Conservation (phyloP, 164 flowering plant species). For the Tinospora cordifolia region DNA sequence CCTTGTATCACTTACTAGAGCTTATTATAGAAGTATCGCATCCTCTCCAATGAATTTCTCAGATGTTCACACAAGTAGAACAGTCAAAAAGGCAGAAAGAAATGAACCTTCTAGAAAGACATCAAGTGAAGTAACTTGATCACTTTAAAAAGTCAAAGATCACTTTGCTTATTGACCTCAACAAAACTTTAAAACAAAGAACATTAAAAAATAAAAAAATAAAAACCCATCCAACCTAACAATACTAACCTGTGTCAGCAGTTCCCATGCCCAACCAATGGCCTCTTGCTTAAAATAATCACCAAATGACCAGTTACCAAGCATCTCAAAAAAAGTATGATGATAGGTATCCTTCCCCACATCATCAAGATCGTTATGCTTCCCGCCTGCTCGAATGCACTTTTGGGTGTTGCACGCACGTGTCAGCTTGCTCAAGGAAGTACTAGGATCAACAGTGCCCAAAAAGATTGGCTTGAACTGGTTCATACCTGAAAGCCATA, state of each 20-base stretch:
- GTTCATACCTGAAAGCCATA: conserved; percentile 73
- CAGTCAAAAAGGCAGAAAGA: too few species aligned
- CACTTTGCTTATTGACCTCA: too few species aligned
- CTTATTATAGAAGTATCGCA: too few species aligned
- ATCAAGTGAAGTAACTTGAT: too few species aligned
- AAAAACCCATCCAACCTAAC: neutral
- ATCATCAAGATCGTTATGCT: conserved; percentile 97
- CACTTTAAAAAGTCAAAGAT: too few species aligned
- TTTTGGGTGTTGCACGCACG: conserved; percentile 96
- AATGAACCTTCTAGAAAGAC: too few species aligned
- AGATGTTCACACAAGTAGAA: too few species aligned
- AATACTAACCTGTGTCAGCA: conserved; percentile 64
- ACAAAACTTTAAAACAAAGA: too few species aligned
- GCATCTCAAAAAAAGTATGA: conserved; percentile 99
- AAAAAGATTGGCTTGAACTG: conserved; percentile 91
- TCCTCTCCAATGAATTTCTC: too few species aligned
- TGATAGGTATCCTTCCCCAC: conserved; percentile 98
- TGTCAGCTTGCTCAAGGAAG: conserved; percentile 58
- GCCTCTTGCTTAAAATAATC: conserved; percentile 93
- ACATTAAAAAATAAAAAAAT: too few species aligned
- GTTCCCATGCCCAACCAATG: conserved; percentile 91
- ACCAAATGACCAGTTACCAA: conserved; percentile 98
- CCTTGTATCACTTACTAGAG: too few species aligned
- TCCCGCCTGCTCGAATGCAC: conserved; percentile 97
- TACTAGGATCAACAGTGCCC: conserved; percentile 83